Evolutionary conservation across 352 stramenopile genomes (phyloP).

Genomic region (Phytophthora crassamura): DNA sequence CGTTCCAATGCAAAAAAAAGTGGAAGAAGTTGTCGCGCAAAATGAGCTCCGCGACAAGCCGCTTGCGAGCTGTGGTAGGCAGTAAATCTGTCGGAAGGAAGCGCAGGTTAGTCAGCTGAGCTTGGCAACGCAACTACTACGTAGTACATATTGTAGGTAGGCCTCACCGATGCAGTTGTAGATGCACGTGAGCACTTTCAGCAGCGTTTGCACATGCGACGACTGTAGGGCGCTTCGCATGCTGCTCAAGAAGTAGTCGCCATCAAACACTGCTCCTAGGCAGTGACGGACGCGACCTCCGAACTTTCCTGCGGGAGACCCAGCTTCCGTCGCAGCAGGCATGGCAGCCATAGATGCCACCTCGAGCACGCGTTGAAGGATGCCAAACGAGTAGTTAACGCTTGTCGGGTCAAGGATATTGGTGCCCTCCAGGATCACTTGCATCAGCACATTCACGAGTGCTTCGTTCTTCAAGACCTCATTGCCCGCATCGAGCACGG

Average conservation of each 20-base stretch:
- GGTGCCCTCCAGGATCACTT: constrained; percentile 82
- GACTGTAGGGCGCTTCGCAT: constrained; percentile 80
- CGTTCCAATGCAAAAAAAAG: constrained; percentile 90
- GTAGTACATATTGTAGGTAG: too few relatives aligned
- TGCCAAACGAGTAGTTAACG: constrained; percentile 86
- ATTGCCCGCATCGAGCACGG: constrained; percentile 55
- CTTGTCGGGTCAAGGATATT: constrained; percentile 85
- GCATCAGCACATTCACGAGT: constrained; percentile 79
- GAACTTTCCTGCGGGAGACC: constrained; percentile 25
- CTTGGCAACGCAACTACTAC: not conserved
- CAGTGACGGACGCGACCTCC: constrained; percentile 46
- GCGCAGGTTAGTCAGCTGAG: not conserved
- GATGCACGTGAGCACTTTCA: constrained; percentile 88
- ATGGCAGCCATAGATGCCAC: constrained; percentile 53
- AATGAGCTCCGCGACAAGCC: constrained; percentile 75
- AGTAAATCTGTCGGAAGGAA: constrained; percentile 57
- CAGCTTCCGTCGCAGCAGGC: constrained; percentile 27
- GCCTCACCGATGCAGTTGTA: constrained; percentile 84
- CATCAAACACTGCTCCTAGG: constrained; percentile 61
- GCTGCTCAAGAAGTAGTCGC: constrained; percentile 70
- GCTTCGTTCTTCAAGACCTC: constrained; percentile 77
- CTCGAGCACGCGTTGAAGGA: constrained; percentile 80
- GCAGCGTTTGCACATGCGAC: constrained; percentile 81
- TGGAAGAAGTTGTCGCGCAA: constrained; percentile 89
- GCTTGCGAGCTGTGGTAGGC: constrained; percentile 64